Conservation (phyloP, 129 eudicot genomes). For the Artemisia tridentata region DNA sequence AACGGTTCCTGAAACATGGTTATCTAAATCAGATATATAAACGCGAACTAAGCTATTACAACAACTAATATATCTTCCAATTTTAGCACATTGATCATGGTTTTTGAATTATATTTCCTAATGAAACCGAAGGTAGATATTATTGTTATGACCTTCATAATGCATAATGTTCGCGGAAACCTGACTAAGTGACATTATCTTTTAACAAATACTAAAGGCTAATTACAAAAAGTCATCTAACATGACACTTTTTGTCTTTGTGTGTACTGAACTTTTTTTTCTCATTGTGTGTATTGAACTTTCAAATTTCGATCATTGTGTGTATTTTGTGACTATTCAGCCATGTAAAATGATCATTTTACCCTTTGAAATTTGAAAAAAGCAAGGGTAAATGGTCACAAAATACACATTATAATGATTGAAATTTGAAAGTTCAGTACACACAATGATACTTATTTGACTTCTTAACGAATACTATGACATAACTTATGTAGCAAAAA, state of each 20-base stretch:
- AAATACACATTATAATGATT: too few species aligned
- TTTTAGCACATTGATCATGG: background rate
- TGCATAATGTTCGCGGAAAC: background rate
- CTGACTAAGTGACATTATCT: background rate
- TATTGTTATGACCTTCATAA: background rate
- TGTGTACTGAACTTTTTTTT: too few species aligned
- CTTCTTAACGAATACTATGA: background rate
- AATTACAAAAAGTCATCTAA: too few species aligned
- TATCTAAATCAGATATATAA: slow-evolving; percentile 17
- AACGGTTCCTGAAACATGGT: slow-evolving; percentile 52
- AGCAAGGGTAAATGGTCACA: too few species aligned
- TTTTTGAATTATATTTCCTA: background rate
- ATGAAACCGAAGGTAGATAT: background rate
- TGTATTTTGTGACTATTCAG: too few species aligned
- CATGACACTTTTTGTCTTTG: too few species aligned
- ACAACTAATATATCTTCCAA: too few species aligned
- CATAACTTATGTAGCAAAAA: background rate
- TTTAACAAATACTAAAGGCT: background rate
- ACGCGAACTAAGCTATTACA: background rate
- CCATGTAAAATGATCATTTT: too few species aligned
- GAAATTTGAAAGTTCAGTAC: too few species aligned
- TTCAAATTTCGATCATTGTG: too few species aligned
- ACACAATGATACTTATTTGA: background rate
- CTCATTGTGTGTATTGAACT: too few species aligned
- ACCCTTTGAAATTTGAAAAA: too few species aligned